Conservation (phyloP, 495 filamentous ascomycete genomes). For the Podospora pseudoanserina region DNA sequence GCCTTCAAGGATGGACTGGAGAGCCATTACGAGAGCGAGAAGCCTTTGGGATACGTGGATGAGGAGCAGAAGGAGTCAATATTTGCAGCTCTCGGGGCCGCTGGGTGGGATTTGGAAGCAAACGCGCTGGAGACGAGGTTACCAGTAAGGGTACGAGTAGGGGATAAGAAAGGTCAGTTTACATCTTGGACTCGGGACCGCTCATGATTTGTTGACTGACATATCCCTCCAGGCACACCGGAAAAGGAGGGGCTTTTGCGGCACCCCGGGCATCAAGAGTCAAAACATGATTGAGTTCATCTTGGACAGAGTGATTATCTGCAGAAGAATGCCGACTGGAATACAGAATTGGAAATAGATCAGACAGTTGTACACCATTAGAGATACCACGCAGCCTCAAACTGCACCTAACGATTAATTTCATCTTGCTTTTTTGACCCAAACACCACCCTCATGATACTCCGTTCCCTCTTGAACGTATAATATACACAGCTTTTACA, state of each 20-base stretch:
- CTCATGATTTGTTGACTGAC: not conserved
- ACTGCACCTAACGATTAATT: not conserved
- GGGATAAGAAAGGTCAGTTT: constrained; percentile 30
- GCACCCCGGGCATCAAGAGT: constrained; percentile 14
- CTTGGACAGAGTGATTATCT: not conserved
- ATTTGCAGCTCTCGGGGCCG: constrained; percentile 30
- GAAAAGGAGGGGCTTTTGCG: constrained; percentile 26
- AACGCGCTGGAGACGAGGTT: constrained; percentile 44
- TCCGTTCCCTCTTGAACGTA: not conserved
- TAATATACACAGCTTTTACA: not conserved
- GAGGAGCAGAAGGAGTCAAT: constrained; percentile 33
- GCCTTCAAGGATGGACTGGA: constrained; percentile 34
- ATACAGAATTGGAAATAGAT: not conserved
- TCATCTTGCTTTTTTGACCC: not conserved
- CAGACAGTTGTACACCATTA: not conserved
- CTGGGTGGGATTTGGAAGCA: constrained; percentile 46
- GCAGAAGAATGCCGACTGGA: not conserved
- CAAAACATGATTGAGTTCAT: constrained; percentile 26
- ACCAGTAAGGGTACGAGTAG: constrained; percentile 31
- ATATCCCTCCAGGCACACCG: constrained; percentile 8
- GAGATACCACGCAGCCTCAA: constrained; percentile 18
- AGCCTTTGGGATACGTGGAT: constrained; percentile 34
- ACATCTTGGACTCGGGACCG: not conserved
- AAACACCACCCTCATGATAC: not conserved
- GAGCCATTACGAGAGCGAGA: constrained; percentile 35